Base-by-base conservation (phyloP, 1,284 basidiomycete genomes). In the Macrocystidia cucumis region DNA sequence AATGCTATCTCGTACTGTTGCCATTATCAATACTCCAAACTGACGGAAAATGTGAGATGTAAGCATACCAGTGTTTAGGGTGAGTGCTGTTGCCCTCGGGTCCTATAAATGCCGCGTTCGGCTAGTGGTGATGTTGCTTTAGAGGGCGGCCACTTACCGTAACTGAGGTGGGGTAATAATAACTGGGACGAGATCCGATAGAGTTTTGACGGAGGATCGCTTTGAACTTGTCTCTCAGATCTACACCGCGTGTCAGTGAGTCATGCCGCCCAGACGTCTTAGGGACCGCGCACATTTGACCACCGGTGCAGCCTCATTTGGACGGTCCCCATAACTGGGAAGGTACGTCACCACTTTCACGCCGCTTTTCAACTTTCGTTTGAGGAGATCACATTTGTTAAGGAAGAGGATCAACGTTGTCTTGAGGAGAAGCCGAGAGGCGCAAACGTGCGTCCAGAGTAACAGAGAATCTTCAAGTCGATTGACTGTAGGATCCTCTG, bases 391-490 rank as follows among this genome's bases (percentile, higher is more conserved):
- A 45, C 63, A 72, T 49, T 81, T 82, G 54, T 82, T 82, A 45
- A 82, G 61, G 56, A 81, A 82, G 21, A 79, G 57, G 32, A 82
- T 67, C 39, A 81, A 54, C 28, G 69, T 70, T 8, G 69, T 65
- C 34, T 67, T 65, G n/a, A 64, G 57, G 17, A 83, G 67, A 1
- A 81, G 58, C 42, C 68, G 72, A 13, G 71, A 68, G 9, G 63
- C 57, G 44, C 71, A 71, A 30, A 83, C 68, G 1, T 62, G 59
- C 34, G 66, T 66, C 78, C 78, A 83, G 21, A 83, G 64, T 12
- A 73, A 55, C 53, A 80, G 69, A 1, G 79, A 76, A 48, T 83
- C 79, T 45, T 79, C 73, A 13, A 82, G 66, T 14, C 79, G 67
- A 45, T 81, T 82, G 34, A 80, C 63, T 3, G 49, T 56, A 2